Evolutionary conservation across 2,329 filamentous ascomycete genomes (phyloP).

Genomic region (Aaosphaeria arxii): DNA sequence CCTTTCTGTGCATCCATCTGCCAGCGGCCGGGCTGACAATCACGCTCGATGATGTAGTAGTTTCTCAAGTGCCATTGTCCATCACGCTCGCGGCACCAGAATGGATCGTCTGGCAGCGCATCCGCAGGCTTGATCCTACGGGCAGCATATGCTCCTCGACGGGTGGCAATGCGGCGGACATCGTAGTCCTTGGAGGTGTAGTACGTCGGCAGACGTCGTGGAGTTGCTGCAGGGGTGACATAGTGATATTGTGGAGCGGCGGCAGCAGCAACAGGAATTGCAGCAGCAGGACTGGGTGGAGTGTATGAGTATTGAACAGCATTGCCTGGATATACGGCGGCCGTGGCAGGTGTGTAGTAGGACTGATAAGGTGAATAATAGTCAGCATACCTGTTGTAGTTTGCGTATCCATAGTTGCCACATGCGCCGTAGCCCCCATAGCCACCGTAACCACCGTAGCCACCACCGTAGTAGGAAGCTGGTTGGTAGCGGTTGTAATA

Average conservation of each 20-base stretch:
- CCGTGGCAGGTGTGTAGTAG: conserved; percentile 22
- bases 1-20: conserved; percentile 31
- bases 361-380: conserved; percentile 31
- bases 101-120: conserved; percentile 29
- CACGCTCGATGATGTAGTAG: conserved; percentile 38
- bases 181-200: conserved; percentile 24
- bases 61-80: conserved; percentile 34
- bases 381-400: conserved; percentile 29
- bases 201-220: not conserved
- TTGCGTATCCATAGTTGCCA: conserved; percentile 15
- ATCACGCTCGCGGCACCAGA: conserved; percentile 37
- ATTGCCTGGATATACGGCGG: conserved; percentile 1
- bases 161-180: conserved; percentile 26
- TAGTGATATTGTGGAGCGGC: conserved; percentile 1
- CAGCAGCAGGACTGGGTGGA: conserved; percentile 2
- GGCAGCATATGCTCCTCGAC: conserved; percentile 29
- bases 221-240: not conserved
- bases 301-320: conserved; percentile 9
- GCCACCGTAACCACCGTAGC: not conserved
- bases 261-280: conserved; percentile 1
- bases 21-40: conserved; percentile 36
- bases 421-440: conserved; percentile 1
- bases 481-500: not conserved
- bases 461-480: not conserved
- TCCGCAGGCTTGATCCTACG: conserved; percentile 30